These are phyloP conservation scores for Excoecaria cochinchinensis DNA, from an alignment of 345 rosid genomes.

Conservation along the genomic window DNA sequence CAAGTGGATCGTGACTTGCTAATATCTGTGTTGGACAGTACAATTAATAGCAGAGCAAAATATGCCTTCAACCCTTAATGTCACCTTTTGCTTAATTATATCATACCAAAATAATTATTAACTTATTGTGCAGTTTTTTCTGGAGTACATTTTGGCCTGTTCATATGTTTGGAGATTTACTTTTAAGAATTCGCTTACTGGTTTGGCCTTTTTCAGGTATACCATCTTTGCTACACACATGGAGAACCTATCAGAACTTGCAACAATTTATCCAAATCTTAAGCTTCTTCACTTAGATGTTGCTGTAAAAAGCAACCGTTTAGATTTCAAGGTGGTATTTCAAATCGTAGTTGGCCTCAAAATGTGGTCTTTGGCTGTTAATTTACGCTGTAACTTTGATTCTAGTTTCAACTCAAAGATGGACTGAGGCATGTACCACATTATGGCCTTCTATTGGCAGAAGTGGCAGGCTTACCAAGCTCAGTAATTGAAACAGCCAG, in stretches of 20 bases:
- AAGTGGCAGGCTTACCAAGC: constrained; percentile 82
- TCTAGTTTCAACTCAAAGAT: constrained; percentile 77
- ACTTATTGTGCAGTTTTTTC: background rate
- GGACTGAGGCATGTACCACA: constrained; percentile 75
- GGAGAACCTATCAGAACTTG: constrained; percentile 78
- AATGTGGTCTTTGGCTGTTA: constrained; percentile 1
- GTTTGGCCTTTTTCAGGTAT: constrained; percentile 52
- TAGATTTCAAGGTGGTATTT: constrained; percentile 77
- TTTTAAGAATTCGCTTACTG: background rate
- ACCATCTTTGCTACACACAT: constrained; percentile 85
- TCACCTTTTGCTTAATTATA: background rate
- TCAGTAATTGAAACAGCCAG: constrained; percentile 80
- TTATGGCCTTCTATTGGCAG: constrained; percentile 81
- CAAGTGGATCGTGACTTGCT: background rate
- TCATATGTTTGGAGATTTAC: background rate
- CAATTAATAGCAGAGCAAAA: background rate
- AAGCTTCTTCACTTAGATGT: constrained; percentile 81
- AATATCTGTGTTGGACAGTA: background rate
- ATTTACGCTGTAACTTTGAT: constrained; percentile 9
- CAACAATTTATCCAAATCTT: constrained; percentile 82
- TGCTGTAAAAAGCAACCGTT: constrained; percentile 61
- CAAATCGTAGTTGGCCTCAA: background rate
- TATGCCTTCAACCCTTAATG: background rate
- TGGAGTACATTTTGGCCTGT: background rate
- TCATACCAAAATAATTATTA: no score